phyloP scores from a whole-genome alignment of 164 flowering plant genomes.

The Magnolia kwangsiensis region DNA sequence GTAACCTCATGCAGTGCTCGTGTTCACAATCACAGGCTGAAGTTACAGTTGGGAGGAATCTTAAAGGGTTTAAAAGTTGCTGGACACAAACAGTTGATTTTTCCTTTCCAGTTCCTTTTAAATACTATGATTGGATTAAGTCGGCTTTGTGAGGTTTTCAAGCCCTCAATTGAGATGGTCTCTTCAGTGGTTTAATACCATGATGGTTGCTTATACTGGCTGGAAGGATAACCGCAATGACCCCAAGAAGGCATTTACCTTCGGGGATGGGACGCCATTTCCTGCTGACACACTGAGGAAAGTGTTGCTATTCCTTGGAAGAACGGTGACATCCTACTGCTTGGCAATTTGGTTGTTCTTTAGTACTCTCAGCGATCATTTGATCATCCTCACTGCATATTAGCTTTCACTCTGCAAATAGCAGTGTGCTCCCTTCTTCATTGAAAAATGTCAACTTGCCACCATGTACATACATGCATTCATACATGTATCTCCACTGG shows the following conservation, averaged over 20 bases:
- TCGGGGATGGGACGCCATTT: conserved; percentile 75
- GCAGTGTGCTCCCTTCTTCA: not conserved
- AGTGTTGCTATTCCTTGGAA: conserved; percentile 82
- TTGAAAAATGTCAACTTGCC: too few relatives aligned
- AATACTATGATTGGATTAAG: too few relatives aligned
- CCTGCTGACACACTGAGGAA: conserved; percentile 77
- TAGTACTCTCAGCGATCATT: conserved; percentile 67
- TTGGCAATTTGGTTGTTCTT: conserved; percentile 85
- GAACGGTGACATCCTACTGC: conserved; percentile 68
- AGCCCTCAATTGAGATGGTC: not conserved
- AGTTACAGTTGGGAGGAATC: not conserved
- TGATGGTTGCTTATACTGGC: conserved; percentile 86
- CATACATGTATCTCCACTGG: not conserved
- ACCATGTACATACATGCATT: not conserved
- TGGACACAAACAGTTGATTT: too few relatives aligned
- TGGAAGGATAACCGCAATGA: conserved; percentile 78
- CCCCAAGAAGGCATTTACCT: conserved; percentile 72
- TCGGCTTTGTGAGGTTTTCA: too few relatives aligned
- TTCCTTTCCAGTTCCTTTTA: too few relatives aligned
- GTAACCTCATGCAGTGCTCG: not conserved
- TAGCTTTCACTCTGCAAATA: conserved; percentile 80
- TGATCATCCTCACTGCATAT: conserved; percentile 67
- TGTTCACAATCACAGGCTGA: not conserved
- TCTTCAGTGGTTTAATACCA: conserved; percentile 40
- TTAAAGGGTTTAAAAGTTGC: too few relatives aligned